Evolutionary conservation across 1,284 basidiomycete genomes (phyloP).

Genomic region (Caloboletus firmus): DNA sequence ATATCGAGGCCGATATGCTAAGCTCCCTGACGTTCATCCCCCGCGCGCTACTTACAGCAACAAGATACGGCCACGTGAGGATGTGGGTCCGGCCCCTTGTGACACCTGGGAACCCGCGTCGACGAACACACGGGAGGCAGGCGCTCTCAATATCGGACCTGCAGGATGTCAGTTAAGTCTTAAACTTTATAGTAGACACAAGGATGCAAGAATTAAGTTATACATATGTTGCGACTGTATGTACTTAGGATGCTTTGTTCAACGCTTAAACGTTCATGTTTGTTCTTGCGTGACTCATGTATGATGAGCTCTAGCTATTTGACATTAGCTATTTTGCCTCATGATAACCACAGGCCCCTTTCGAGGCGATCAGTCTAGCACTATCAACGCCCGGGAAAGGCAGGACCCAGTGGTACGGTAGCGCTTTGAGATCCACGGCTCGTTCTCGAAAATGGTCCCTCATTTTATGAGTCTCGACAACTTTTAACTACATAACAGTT

Average conservation of each 20-base stretch:
- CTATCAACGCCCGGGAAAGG: background rate
- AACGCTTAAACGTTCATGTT: background rate
- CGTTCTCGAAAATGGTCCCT: background rate
- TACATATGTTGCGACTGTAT: conserved; percentile 13
- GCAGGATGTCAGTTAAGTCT: conserved; percentile 26
- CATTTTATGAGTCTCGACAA: background rate
- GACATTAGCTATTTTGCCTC: background rate
- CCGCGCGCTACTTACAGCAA: conserved; percentile 73
- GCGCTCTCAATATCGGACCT: conserved; percentile 34
- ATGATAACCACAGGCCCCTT: background rate
- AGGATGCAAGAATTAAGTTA: conserved; percentile 20
- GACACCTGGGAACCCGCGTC: conserved; percentile 29
- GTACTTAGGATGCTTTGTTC: background rate
- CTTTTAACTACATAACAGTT: background rate
- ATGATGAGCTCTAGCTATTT: too few species aligned
- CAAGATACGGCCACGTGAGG: conserved; percentile 71
- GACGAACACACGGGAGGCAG: conserved; percentile 34
- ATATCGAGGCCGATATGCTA: conserved; percentile 75
- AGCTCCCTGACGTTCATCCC: conserved; percentile 72
- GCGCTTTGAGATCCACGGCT: background rate
- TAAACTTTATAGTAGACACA: background rate
- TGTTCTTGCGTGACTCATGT: background rate
- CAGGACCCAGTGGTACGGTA: background rate
- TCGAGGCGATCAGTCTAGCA: background rate
- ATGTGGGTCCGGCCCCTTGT: conserved; percentile 81